phyloP scores from a whole-genome alignment of 2,329 filamentous ascomycete species.

The Penicillium sumatraense region DNA sequence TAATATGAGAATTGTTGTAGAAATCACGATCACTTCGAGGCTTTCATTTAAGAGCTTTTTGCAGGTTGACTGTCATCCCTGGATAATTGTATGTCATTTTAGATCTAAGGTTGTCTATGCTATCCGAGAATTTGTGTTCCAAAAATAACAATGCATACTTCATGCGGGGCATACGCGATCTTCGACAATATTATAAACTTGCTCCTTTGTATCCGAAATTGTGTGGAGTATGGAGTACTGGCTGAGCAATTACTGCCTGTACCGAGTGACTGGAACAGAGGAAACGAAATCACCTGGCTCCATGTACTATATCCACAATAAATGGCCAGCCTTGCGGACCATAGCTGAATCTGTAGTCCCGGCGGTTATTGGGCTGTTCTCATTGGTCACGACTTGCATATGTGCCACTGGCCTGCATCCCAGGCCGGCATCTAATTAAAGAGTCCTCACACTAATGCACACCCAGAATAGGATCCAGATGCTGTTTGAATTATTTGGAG shows the following conservation, averaged over 20 bases:
- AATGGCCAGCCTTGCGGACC: not conserved
- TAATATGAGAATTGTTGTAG: too few relatives aligned
- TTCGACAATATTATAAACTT: not conserved
- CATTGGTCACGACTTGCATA: not conserved
- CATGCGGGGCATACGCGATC: not conserved
- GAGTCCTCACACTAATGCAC: conserved; percentile 5
- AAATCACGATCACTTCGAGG: too few relatives aligned
- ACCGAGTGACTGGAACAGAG: not conserved
- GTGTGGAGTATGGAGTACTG: not conserved
- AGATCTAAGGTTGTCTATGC: not conserved
- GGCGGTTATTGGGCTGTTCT: not conserved
- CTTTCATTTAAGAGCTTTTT: too few relatives aligned
- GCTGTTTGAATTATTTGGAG: not conserved
- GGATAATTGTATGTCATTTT: not conserved
- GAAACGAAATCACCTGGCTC: not conserved
- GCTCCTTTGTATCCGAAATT: not conserved
- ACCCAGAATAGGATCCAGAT: not conserved
- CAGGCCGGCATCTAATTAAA: conserved; percentile 4
- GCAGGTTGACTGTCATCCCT: not conserved
- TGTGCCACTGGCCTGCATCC: not conserved
- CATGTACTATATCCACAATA: not conserved
- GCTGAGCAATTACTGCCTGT: not conserved
- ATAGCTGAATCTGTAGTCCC: not conserved
- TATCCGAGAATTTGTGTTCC: not conserved
- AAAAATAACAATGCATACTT: conserved; percentile 4